Evolutionary conservation across 2,329 filamentous ascomycete species (phyloP).

Genomic region (Cryphonectria nitschkei): DNA sequence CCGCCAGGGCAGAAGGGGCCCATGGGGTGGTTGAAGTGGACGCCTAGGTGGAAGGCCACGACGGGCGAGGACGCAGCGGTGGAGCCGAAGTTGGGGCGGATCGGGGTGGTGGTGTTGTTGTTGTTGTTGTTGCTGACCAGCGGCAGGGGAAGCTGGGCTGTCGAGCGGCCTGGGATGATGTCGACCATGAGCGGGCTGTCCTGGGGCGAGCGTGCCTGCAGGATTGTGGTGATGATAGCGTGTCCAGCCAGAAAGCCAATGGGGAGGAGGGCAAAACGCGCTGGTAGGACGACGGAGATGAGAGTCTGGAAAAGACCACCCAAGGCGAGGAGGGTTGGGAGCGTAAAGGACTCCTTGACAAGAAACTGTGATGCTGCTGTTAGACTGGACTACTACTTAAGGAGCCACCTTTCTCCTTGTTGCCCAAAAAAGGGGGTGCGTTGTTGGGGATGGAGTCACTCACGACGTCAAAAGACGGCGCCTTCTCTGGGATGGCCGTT

Average conservation of each 20-base stretch:
- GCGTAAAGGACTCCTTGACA: conserved; percentile 26
- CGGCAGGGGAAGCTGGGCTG: conserved; percentile 27
- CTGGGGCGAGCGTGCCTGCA: conserved; percentile 14
- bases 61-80: conserved; percentile 37
- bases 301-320: conserved; percentile 24
- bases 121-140: background rate
- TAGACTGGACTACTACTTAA: background rate
- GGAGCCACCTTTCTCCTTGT: too few relatives aligned
- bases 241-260: conserved; percentile 17
- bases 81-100: conserved; percentile 34
- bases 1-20: conserved; percentile 51
- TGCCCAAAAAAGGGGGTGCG: too few relatives aligned
- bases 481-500: background rate
- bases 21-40: conserved; percentile 53
- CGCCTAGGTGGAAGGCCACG: conserved; percentile 50
- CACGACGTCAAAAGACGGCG: background rate
- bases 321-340: conserved; percentile 25
- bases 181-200: conserved; percentile 21
- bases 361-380: conserved; percentile 15
- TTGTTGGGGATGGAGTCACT: background rate
- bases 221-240: conserved; percentile 17
- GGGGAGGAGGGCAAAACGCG: conserved; percentile 24
- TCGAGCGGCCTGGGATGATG: conserved; percentile 21
- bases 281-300: conserved; percentile 16
- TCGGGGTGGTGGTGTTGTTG: conserved; percentile 11